A percentile compares a stretch with the other conserved stretches of the same genome.
These are phyloP conservation scores for Cryptosporidium ubiquitum DNA, from an alignment of 169 alveolate genomes.

Conservation along the genomic window DNA sequence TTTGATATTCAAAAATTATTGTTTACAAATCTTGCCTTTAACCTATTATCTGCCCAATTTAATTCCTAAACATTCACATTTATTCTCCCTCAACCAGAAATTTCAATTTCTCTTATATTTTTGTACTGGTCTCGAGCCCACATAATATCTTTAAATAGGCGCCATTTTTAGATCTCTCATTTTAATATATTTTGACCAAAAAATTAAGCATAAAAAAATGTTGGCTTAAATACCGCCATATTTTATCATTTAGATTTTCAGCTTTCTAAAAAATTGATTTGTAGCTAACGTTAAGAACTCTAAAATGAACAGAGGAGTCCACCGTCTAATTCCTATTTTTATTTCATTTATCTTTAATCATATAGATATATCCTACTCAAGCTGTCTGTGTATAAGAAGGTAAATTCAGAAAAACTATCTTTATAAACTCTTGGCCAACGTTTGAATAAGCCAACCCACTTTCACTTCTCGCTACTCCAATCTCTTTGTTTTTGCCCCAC, in stretches of 20 bases:
- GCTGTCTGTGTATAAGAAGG: neutral
- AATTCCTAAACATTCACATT: neutral
- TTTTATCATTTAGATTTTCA: no score
- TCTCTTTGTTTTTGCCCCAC: no score
- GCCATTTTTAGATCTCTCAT: neutral
- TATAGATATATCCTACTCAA: no score
- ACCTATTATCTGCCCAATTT: neutral
- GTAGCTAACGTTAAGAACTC: neutral
- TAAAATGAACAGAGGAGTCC: no score
- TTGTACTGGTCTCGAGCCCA: constrained; percentile 27
- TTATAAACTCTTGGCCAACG: neutral
- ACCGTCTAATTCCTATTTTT: neutral
- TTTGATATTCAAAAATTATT: neutral
- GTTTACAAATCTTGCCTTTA: neutral
- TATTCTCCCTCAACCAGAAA: neutral
- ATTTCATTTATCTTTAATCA: no score
- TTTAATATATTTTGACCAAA: neutral
- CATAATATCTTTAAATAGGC: neutral
- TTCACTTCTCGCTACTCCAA: neutral
- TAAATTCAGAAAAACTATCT: no score
- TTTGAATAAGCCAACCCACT: neutral
- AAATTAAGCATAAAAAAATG: neutral
- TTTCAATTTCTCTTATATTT: neutral
- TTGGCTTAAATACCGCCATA: neutral
- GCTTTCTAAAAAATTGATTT: neutral